Base-by-base conservation (phyloP, 108 stramenopile genomes). In the Cyclostephanos invisitatus region DNA sequence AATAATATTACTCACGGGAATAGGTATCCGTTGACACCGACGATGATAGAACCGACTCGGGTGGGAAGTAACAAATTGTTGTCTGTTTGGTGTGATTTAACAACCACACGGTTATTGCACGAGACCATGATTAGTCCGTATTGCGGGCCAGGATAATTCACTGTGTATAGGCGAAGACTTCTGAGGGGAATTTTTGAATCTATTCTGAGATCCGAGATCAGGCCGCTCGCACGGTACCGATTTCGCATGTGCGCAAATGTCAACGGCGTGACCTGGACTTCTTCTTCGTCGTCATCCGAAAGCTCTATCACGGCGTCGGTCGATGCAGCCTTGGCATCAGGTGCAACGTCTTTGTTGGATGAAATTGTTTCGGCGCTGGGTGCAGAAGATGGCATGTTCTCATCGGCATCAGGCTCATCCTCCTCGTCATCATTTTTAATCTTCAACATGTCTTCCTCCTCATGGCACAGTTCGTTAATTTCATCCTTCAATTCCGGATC, bases 391-490 rank as follows among this genome's bases (percentile, higher is more conserved):
- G 60, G 9, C 64, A 59, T 72, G 44, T 67, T 80, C 5, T 83
- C 81, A 17, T 68, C 66, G 22, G 24, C 40, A 22, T 83, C 70
- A 9, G 58, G 46, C 20, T 86, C 85, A 53, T 74, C 76, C n/a
- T 86, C 88, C 1, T 84, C 87, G 0, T 85, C 85, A 8, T 59
- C 85, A n/a, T 55, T 58, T 35, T 68, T 64, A 14, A 73, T 40
- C 17, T 77, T 67, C 24, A 94, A 53, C 90, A 91, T 91, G 10
- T 63, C 75, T 60, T 86, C 71, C 59, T 94, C 93, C 67, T 91
- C 87, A 10, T 78, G 70, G 22, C 73, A 89, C 0, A 94, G 74
- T 57, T 87, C 76, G 55, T 87, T 78, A 55, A 94, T 91, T 66
- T 91, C 91, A 14, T 82, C 77, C 56, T 82, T 69, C 14, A 91